Percentiles rank a stretch among this genome's conserved stretches.
These are phyloP conservation scores for Bolboschoenus planiculmis DNA, from an alignment of 176 grass and related monocot species.

Conservation along the genomic window DNA sequence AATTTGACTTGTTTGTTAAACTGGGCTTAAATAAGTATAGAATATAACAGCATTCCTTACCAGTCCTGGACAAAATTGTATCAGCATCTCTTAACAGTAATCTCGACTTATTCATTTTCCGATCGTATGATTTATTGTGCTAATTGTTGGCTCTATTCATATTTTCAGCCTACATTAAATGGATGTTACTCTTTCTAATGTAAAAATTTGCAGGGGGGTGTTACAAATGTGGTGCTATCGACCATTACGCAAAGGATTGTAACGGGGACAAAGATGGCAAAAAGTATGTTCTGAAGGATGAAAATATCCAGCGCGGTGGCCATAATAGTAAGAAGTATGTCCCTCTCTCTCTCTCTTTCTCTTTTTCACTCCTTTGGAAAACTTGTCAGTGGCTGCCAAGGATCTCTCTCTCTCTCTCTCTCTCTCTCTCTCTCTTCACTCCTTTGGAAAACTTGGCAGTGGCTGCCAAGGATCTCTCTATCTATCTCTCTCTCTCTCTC, in stretches of 20 bases:
- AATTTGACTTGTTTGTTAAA: background rate
- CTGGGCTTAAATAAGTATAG: background rate
- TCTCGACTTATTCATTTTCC: background rate
- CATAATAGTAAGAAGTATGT: slow-evolving; percentile 56
- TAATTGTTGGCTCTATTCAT: background rate
- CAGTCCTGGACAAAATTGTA: background rate
- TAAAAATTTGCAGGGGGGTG: slow-evolving; percentile 58
- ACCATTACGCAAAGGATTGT: slow-evolving; percentile 78
- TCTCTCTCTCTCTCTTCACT: no score
- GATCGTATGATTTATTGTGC: background rate
- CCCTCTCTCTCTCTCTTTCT: background rate
- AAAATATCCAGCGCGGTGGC: slow-evolving; percentile 64
- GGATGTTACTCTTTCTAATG: background rate
- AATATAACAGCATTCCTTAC: background rate
- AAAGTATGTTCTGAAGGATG: slow-evolving; percentile 87
- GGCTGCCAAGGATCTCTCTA: no score
- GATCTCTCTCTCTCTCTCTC: no score
- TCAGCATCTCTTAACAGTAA: background rate
- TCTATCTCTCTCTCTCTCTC: no score
- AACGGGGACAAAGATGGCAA: slow-evolving; percentile 49
- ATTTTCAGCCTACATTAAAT: background rate
- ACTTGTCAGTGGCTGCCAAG: no score
- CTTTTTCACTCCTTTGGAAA: no score
- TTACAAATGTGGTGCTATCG: slow-evolving; percentile 82
- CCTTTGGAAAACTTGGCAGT: no score